phyloP scores from a whole-genome alignment of 805 yeast genomes.

The Candida golubevii region DNA sequence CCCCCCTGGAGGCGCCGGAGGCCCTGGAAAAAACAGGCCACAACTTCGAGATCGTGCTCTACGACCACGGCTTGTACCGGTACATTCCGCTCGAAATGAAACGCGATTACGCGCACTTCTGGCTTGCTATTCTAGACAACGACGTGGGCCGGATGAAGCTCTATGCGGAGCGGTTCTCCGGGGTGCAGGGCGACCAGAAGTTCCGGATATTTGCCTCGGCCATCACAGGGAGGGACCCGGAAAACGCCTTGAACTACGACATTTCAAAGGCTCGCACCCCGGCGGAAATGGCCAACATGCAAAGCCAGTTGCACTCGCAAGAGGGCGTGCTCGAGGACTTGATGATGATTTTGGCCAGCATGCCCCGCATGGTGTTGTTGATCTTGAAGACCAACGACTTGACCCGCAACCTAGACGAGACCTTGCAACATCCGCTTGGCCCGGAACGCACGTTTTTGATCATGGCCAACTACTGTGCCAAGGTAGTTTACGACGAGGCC shows the following conservation, averaged over 20 bases:
- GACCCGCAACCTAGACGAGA: conserved; percentile 84
- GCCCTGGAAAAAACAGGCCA: conserved; percentile 36
- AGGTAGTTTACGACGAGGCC: conserved; percentile 68
- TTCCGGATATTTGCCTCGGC: conserved; percentile 89
- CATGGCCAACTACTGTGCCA: conserved; percentile 86
- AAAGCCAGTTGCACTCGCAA: conserved; percentile 49
- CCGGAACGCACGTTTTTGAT: conserved; percentile 83
- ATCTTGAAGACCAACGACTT: conserved; percentile 92
- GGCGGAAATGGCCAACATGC: conserved; percentile 67
- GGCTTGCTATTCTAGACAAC: conserved; percentile 82
- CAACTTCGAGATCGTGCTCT: conserved; percentile 86
- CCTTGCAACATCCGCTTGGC: conserved; percentile 76
- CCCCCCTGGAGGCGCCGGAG: conserved; percentile 3
- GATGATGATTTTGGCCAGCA: conserved; percentile 70
- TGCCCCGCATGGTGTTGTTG: conserved; percentile 83
- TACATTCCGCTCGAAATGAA: conserved; percentile 74
- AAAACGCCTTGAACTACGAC: conserved; percentile 65
- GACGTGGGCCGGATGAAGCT: conserved; percentile 61
- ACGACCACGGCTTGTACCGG: conserved; percentile 93
- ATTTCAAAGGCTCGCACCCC: conserved; percentile 48
- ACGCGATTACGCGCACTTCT: conserved; percentile 80
- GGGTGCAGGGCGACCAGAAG: conserved; percentile 63
- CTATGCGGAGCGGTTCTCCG: conserved; percentile 77
- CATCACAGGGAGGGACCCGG: conserved; percentile 88
- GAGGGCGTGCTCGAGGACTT: conserved; percentile 66